Percentiles rank a stretch among this genome's conserved stretches.
These are phyloP conservation scores for Phaeodactylum tricornutum DNA, from an alignment of 108 stramenopile genomes.

Conservation along the genomic window DNA sequence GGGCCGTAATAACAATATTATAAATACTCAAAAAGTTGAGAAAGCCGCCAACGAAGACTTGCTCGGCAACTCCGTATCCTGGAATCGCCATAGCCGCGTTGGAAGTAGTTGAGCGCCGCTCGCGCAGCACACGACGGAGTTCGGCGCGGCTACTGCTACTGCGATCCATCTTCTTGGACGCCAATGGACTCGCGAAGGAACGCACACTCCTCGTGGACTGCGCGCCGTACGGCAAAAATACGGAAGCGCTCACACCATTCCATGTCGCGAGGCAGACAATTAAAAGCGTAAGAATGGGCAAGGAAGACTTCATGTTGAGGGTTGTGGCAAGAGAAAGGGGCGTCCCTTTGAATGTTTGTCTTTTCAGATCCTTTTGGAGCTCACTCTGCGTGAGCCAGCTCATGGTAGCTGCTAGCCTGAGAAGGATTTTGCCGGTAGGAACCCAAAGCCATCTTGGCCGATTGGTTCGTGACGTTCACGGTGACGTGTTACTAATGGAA, in stretches of 20 bases:
- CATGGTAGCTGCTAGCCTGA: too few species aligned
- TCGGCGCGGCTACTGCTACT: not conserved
- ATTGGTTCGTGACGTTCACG: too few species aligned
- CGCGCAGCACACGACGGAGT: slow-evolving; percentile 6
- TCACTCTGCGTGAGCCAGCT: too few species aligned
- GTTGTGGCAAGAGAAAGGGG: too few species aligned
- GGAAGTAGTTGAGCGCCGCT: slow-evolving; percentile 10
- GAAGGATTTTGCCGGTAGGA: too few species aligned
- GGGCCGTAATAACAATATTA: slow-evolving; percentile 86
- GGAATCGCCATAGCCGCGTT: slow-evolving; percentile 73
- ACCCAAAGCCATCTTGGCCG: too few species aligned
- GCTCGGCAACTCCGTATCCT: slow-evolving; percentile 73
- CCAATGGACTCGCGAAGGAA: not conserved
- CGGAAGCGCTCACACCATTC: not conserved
- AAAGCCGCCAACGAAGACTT: slow-evolving; percentile 78
- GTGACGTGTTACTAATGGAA: too few species aligned
- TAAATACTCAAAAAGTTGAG: slow-evolving; percentile 74
- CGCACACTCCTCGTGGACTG: not conserved
- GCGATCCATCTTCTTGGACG: not conserved
- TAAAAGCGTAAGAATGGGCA: too few species aligned
- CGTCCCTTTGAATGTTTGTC: too few species aligned
- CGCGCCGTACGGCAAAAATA: slow-evolving; percentile 2
- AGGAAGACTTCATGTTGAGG: too few species aligned
- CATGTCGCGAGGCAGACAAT: too few species aligned
- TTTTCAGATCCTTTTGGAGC: too few species aligned